Conservation (phyloP, 2,329 filamentous ascomycete species). For the Cadophora sp. region DNA sequence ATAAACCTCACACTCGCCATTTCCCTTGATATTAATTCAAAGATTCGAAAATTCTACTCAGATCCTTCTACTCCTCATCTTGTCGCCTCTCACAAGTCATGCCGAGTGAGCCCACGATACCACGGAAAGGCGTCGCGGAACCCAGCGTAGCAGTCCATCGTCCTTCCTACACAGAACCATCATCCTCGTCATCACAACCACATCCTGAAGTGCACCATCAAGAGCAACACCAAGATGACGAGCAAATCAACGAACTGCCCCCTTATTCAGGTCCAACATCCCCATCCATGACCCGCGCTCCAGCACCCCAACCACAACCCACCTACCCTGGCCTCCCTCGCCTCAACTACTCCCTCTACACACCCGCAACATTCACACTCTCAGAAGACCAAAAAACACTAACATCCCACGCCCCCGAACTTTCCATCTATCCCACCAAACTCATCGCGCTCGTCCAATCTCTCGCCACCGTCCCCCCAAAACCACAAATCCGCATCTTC, state of each 20-base stretch:
- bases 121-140: conserved; percentile 34
- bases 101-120: conserved; percentile 19
- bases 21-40: too few relatives aligned
- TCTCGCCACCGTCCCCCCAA: conserved; percentile 60
- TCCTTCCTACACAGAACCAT: conserved; percentile 29
- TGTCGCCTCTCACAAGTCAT: background rate
- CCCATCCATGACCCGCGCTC: conserved; percentile 19
- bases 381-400: conserved; percentile 57
- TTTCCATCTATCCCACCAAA: conserved; percentile 54
- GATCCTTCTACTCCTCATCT: background rate
- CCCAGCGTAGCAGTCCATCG: conserved; percentile 32
- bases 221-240: conserved; percentile 24
- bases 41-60: background rate
- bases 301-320: conserved; percentile 23
- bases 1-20: background rate
- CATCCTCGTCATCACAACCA: conserved; percentile 20
- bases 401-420: conserved; percentile 55
- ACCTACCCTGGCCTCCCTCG: conserved; percentile 37
- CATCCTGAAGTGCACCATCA: conserved; percentile 7
- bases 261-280: conserved; percentile 40
- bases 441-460: conserved; percentile 55
- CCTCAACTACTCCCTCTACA: conserved; percentile 49
- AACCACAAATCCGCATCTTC: conserved; percentile 58
- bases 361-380: conserved; percentile 58
- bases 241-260: conserved; percentile 37